Conservation (phyloP, 1,139 yeast genomes). For the Neolecta irregularis region DNA sequence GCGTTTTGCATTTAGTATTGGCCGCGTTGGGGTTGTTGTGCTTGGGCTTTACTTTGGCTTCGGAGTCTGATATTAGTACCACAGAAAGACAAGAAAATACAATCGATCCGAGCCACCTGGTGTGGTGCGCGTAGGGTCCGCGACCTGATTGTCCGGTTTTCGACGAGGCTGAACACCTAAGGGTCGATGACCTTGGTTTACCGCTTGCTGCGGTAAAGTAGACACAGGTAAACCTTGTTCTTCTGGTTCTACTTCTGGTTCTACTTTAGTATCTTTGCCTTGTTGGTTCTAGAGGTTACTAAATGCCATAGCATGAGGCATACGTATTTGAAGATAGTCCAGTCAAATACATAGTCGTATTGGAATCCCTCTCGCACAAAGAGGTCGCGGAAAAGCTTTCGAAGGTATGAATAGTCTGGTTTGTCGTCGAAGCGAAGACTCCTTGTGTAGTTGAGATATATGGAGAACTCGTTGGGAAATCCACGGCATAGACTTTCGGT, state of each 20-base stretch:
- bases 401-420: slow-evolving; percentile 83
- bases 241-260: not conserved
- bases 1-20: too few relatives aligned
- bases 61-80: too few relatives aligned
- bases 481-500: slow-evolving; percentile 83
- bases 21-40: too few relatives aligned
- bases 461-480: slow-evolving; percentile 76
- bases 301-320: slow-evolving; percentile 24
- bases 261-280: not conserved
- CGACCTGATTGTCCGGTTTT: too few relatives aligned
- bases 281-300: slow-evolving; percentile 2
- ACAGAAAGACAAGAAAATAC: too few relatives aligned
- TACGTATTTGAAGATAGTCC: slow-evolving; percentile 83
- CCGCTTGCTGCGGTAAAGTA: too few relatives aligned
- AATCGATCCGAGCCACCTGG: too few relatives aligned
- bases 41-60: too few relatives aligned
- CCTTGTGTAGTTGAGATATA: slow-evolving; percentile 77
- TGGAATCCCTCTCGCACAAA: slow-evolving; percentile 78
- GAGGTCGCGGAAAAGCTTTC: slow-evolving; percentile 79
- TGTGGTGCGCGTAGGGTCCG: too few relatives aligned
- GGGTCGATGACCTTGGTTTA: too few relatives aligned
- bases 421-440: slow-evolving; percentile 88
- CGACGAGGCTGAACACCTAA: too few relatives aligned
- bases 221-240: slow-evolving; percentile 1
- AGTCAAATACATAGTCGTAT: slow-evolving; percentile 89